These are phyloP conservation scores for Raphanus raphanistrum DNA, from an alignment of 345 rosid genomes.

Conservation along the genomic window DNA sequence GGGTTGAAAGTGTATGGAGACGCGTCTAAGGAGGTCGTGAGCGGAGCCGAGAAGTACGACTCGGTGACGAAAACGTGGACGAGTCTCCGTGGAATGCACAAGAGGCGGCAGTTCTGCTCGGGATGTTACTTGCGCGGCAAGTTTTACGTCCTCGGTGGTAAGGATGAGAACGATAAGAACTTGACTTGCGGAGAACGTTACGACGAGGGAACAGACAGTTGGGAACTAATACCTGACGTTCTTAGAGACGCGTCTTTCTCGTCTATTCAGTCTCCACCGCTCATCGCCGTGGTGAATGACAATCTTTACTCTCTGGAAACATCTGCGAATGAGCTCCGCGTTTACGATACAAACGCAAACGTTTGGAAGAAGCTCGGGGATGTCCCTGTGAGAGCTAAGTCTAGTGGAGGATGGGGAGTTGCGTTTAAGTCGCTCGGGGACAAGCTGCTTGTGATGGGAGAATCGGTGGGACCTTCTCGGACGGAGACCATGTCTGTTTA, in stretches of 20 bases:
- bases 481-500: constrained; percentile 62
- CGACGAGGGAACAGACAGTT: constrained; percentile 48
- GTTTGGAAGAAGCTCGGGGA: constrained; percentile 72
- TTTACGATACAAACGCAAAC: constrained; percentile 58
- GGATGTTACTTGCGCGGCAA: constrained; percentile 77
- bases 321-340: constrained; percentile 60
- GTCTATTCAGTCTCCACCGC: constrained; percentile 71
- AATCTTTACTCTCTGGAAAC: constrained; percentile 75
- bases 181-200: constrained; percentile 79
- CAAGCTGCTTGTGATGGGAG: constrained; percentile 78
- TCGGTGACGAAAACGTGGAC: constrained; percentile 70
- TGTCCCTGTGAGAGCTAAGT: constrained; percentile 77
- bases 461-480: constrained; percentile 42
- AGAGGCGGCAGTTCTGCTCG: constrained; percentile 54
- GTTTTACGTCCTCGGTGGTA: constrained; percentile 79
- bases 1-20: constrained; percentile 44
- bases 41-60: constrained; percentile 68
- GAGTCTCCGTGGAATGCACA: constrained; percentile 53
- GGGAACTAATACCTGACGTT: constrained; percentile 66
- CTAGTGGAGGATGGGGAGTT: constrained; percentile 80
- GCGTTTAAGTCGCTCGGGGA: constrained; percentile 90
- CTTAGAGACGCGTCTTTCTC: constrained; percentile 51
- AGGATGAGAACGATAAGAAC: constrained; percentile 46
- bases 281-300: constrained; percentile 67
- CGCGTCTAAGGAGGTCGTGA: constrained; percentile 43